phyloP scores from a whole-genome alignment of 108 stramenopile species.

The Pseudonitzschia delicatissima region DNA sequence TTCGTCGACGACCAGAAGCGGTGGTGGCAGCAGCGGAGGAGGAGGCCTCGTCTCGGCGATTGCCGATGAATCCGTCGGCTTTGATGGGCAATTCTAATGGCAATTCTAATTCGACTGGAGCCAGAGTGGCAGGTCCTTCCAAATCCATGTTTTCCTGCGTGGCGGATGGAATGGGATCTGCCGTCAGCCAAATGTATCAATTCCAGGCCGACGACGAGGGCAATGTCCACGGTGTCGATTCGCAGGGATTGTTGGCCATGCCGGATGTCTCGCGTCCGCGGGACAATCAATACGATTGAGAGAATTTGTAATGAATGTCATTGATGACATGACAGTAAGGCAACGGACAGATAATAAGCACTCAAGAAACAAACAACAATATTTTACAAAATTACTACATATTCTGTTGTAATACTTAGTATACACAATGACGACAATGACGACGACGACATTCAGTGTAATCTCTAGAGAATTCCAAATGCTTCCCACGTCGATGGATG shows the following conservation, averaged over 20 bases:
- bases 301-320: too few species aligned
- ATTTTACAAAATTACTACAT: background rate
- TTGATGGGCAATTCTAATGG: conserved; percentile 10
- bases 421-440: too few species aligned
- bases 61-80: conserved; percentile 50
- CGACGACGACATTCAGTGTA: too few species aligned
- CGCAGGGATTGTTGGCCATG: conserved; percentile 58
- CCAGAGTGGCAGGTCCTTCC: conserved; percentile 56
- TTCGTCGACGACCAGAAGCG: conserved; percentile 24
- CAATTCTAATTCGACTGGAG: too few species aligned
- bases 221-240: conserved; percentile 76
- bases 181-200: conserved; percentile 37
- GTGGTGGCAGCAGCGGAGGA: conserved; percentile 25
- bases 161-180: conserved; percentile 59
- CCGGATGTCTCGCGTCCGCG: conserved; percentile 46
- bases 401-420: too few species aligned
- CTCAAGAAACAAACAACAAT: background rate
- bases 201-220: conserved; percentile 57
- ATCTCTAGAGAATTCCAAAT: too few species aligned
- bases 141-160: conserved; percentile 77
- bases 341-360: too few species aligned
- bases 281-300: background rate
- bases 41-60: conserved; percentile 16
- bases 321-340: too few species aligned
- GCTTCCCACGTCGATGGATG: too few species aligned